A percentile compares a stretch with the other conserved stretches of the same genome.
Conservation (phyloP, 2,329 filamentous ascomycete genomes). For the Aspergillus sp. region DNA sequence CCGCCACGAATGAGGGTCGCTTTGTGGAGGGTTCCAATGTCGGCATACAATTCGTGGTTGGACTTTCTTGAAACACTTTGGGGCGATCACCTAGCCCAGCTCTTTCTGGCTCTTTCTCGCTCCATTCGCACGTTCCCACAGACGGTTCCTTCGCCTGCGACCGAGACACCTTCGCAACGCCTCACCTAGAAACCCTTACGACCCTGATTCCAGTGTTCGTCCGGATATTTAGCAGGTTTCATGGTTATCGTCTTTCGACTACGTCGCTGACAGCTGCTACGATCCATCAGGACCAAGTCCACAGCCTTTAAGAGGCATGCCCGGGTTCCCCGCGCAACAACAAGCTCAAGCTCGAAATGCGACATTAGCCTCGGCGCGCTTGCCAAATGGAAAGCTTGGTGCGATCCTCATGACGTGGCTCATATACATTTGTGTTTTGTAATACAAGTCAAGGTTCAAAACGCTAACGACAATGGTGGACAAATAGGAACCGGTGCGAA, state of each 20-base stretch:
- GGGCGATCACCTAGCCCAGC: neutral
- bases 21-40: conserved; percentile 1
- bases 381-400: conserved; percentile 55
- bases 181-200: neutral
- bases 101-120: conserved; percentile 1
- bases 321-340: conserved; percentile 51
- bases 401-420: conserved; percentile 13
- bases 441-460: conserved; percentile 1
- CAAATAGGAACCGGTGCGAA: conserved; percentile 48
- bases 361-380: conserved; percentile 43
- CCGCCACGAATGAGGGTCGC: conserved; percentile 7
- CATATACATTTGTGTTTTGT: conserved; percentile 1
- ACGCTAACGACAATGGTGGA: conserved; percentile 17
- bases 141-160: conserved; percentile 17
- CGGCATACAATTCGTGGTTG: conserved; percentile 1
- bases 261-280: conserved; percentile 9
- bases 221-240: neutral
- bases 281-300: conserved; percentile 41
- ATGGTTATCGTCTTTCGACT: conserved; percentile 2
- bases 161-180: conserved; percentile 12
- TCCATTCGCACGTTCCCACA: conserved; percentile 17
- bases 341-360: conserved; percentile 43
- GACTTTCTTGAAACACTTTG: neutral
- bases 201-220: neutral
- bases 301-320: conserved; percentile 50